phyloP scores from a whole-genome alignment of 345 rosid species.

The Aethionema arabicum region DNA sequence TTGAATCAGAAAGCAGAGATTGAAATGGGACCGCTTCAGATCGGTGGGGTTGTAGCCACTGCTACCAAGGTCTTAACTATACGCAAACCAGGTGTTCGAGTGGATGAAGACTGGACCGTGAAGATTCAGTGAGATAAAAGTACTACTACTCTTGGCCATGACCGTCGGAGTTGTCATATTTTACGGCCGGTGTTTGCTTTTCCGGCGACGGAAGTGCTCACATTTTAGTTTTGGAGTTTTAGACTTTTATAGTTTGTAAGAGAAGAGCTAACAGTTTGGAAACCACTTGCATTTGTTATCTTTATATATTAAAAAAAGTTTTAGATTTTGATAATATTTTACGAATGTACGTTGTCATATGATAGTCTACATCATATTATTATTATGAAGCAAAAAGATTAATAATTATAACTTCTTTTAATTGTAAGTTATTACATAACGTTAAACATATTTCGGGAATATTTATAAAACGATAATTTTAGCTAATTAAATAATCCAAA shows the following conservation, averaged over 20 bases:
- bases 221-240: conserved; percentile 9
- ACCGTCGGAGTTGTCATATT: conserved; percentile 18
- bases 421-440: too few species aligned
- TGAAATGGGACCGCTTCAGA: conserved; percentile 63
- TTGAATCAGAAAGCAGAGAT: conserved; percentile 55
- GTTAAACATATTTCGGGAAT: too few species aligned
- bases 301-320: conserved; percentile 2
- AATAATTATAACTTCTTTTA: too few species aligned
- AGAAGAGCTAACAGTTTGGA: conserved; percentile 26
- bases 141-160: background rate
- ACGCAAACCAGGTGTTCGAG: conserved; percentile 76
- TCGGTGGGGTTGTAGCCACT: conserved; percentile 38
- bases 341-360: background rate
- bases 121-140: conserved; percentile 54
- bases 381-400: too few species aligned
- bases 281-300: conserved; percentile 15
- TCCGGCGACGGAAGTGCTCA: conserved; percentile 11
- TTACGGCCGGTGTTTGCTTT: conserved; percentile 3
- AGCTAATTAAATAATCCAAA: too few species aligned
- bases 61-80: conserved; percentile 58
- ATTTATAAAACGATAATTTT: too few species aligned
- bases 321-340: conserved; percentile 15
- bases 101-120: conserved; percentile 80
- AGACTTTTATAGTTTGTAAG: conserved; percentile 32
- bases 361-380: too few species aligned